phyloP scores from a whole-genome alignment of 2,329 filamentous ascomycete genomes.

The Fusarium phyllophilum region DNA sequence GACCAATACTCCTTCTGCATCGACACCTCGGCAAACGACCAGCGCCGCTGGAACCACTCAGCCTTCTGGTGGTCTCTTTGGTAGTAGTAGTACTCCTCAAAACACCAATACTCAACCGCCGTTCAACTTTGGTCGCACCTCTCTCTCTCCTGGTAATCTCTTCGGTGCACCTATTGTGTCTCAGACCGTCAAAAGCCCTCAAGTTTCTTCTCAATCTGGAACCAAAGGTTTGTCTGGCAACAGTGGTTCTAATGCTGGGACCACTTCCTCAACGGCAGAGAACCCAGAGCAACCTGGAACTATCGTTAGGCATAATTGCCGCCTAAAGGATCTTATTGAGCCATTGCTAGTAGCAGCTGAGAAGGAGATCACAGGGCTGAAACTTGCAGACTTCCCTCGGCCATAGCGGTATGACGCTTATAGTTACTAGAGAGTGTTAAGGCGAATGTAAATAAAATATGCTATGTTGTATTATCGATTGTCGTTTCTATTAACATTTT shows the following conservation, averaged over 20 bases:
- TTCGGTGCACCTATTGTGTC: not conserved
- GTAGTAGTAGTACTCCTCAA: not conserved
- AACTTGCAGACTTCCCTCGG: not conserved
- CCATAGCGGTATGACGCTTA: not conserved
- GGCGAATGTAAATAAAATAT: no score
- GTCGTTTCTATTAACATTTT: no score
- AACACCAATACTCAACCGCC: not conserved
- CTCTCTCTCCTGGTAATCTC: not conserved
- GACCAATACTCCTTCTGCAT: not conserved
- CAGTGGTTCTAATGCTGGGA: not conserved
- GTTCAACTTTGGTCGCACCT: not conserved
- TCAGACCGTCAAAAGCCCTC: not conserved
- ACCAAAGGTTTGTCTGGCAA: not conserved
- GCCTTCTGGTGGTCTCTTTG: not conserved
- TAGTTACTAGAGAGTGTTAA: no score
- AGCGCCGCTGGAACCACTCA: fast-evolving
- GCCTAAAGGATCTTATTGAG: not conserved
- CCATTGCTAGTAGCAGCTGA: not conserved
- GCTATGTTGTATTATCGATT: no score
- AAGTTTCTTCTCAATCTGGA: not conserved
- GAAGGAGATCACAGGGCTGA: not conserved
- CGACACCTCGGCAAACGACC: not conserved
- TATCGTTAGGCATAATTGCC: not conserved
- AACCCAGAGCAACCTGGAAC: not conserved
- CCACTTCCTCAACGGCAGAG: not conserved